phyloP scores from a whole-genome alignment of 495 filamentous ascomycete genomes.

The Penicillium atrosanguineum region DNA sequence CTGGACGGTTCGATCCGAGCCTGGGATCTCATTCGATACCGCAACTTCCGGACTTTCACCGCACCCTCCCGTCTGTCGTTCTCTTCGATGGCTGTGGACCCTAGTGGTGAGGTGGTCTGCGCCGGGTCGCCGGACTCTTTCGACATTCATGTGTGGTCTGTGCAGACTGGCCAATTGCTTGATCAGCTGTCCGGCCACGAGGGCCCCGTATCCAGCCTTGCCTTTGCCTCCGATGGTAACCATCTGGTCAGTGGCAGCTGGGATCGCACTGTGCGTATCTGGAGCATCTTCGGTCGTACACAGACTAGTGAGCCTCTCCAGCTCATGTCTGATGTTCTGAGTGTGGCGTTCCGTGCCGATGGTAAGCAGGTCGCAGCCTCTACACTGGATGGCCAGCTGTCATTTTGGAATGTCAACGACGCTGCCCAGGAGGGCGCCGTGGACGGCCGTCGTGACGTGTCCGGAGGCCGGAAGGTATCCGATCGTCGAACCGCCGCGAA shows the following conservation, averaged over 20 bases:
- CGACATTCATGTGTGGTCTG: slow-evolving; percentile 96
- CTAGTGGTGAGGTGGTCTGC: slow-evolving; percentile 91
- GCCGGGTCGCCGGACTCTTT: slow-evolving; percentile 94
- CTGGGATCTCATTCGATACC: slow-evolving; percentile 94
- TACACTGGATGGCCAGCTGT: slow-evolving; percentile 88
- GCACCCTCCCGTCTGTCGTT: slow-evolving; percentile 89
- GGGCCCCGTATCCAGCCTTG: slow-evolving; percentile 81
- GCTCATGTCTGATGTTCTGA: slow-evolving; percentile 84
- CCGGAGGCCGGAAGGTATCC: slow-evolving; percentile 80
- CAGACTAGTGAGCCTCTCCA: slow-evolving; percentile 94
- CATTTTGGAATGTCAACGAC: slow-evolving; percentile 90
- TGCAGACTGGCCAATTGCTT: slow-evolving; percentile 93
- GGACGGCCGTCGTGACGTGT: slow-evolving; percentile 87
- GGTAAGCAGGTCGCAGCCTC: slow-evolving; percentile 87
- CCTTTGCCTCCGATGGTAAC: slow-evolving; percentile 83
- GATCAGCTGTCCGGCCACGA: slow-evolving; percentile 91
- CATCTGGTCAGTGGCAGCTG: slow-evolving; percentile 86
- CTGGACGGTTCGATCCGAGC: slow-evolving; percentile 91
- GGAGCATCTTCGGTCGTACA: slow-evolving; percentile 89
- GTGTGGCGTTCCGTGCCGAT: slow-evolving; percentile 84
- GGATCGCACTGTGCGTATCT: slow-evolving; percentile 92
- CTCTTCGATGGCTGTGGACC: slow-evolving; percentile 91
- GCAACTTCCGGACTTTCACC: slow-evolving; percentile 96
- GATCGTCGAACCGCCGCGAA: slow-evolving; percentile 92
- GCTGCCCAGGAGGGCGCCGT: slow-evolving; percentile 77